Evolutionary conservation across 176 grass and related monocot species (phyloP).

Genomic region (Eremochloa ophiuroides): DNA sequence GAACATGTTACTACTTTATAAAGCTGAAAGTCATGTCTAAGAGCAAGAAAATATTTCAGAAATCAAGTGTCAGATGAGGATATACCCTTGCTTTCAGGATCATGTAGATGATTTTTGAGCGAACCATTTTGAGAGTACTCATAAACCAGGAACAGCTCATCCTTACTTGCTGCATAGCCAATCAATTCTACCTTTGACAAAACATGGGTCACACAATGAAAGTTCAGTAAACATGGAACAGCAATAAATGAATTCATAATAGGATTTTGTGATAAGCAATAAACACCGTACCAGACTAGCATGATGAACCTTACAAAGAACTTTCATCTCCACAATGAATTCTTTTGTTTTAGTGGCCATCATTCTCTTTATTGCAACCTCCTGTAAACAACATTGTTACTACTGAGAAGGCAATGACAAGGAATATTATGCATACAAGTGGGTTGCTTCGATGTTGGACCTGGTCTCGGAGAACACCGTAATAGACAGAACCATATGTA

Average conservation of each 20-base stretch:
- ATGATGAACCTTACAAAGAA: constrained; percentile 99
- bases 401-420: constrained; percentile 2
- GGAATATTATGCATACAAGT: constrained; percentile 19
- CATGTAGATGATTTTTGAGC: constrained; percentile 89
- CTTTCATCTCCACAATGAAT: constrained; percentile 96
- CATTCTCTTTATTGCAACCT: constrained; percentile 99
- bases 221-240: constrained; percentile 25
- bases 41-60: constrained; percentile 14
- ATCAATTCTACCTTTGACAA: constrained; percentile 99
- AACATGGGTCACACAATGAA: constrained; percentile 47
- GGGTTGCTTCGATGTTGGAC: constrained; percentile 23
- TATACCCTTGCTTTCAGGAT: constrained; percentile 93
- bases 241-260: neutral
- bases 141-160: constrained; percentile 92
- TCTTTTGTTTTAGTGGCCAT: constrained; percentile 96
- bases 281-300: constrained; percentile 78
- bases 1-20: neutral
- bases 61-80: neutral
- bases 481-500: constrained; percentile 97
- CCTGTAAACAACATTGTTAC: constrained; percentile 44
- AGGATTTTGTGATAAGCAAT: constrained; percentile 14
- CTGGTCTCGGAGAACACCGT: constrained; percentile 92
- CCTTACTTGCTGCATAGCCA: constrained; percentile 91
- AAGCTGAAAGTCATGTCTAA: neutral
- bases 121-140: constrained; percentile 95